Evolutionary conservation across 1,284 basidiomycete species (phyloP), one percentile per base, ranked within the genome.

Genomic region (Trametes hirsuta): DNA sequence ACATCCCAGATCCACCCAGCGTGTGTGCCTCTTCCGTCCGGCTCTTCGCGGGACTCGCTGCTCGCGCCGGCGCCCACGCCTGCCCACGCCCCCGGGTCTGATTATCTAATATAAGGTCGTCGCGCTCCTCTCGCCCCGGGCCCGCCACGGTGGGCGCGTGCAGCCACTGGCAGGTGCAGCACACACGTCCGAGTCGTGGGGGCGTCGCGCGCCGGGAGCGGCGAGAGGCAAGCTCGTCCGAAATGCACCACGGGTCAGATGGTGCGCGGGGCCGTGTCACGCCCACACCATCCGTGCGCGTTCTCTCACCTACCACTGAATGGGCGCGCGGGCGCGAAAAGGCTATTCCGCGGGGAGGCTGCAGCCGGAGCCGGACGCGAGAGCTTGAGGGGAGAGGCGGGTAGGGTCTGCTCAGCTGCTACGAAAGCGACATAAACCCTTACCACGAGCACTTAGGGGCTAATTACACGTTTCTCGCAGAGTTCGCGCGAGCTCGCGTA

Each of bases 31-130:
- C 46, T 34, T 34, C 24, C 51, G 58, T 49, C 61, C 66, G 66
- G 64, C 56, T 62, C 66, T 68, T 67, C 68, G 68, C 68, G 68
- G 68, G 66, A 69, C 62, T 57, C 59, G 49, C 53, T 52, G 18
- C 18, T 18, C 18, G 18, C 18, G 18, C 18, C 18, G 18, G 18
- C 25, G 42, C 25, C 40, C 41, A 35, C 47, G 35, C 47, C 18
- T 1, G 49, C 55, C 63, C 57, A 15, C 41, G 36, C 11, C 18
- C 21, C 57, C 52, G 59, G 63, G 39, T n/a, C 53, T 21, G 55
- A 47, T 65, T 62, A 62, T 44, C 63, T 62, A 65, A 65, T 53
- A 62, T 60, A 62, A 65, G 61, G 54, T 59, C 48, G 51, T 59
- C 51, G 40, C 36, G 30, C 42, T 50, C 53, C 41, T 42, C 50